Conservation (phyloP, 257 asterid species). For the Lavandula angustifolia region DNA sequence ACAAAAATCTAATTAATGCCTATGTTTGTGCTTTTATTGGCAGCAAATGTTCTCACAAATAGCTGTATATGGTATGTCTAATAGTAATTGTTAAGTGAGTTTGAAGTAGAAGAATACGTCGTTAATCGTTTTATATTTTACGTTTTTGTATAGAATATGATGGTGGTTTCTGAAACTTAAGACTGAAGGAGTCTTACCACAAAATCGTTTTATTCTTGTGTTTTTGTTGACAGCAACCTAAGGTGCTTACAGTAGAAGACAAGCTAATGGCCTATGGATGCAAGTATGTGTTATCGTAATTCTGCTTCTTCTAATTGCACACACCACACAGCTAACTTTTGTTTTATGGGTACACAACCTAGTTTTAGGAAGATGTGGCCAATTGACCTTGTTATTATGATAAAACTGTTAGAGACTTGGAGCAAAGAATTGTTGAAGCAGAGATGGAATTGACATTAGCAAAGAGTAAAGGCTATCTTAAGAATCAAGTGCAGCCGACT, state of each 20-base stretch:
- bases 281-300: slow-evolving; percentile 57
- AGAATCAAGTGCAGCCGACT: slow-evolving; percentile 56
- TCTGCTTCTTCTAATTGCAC: slow-evolving; percentile 28
- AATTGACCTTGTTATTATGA: slow-evolving; percentile 20
- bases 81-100: background rate
- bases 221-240: slow-evolving; percentile 66
- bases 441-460: slow-evolving; percentile 93
- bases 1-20: slow-evolving; percentile 21
- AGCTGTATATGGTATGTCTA: background rate
- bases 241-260: slow-evolving; percentile 83
- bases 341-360: slow-evolving; percentile 16
- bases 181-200: slow-evolving; percentile 1
- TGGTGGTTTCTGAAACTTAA: background rate
- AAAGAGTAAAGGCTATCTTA: slow-evolving; percentile 90
- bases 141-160: background rate
- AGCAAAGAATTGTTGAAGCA: slow-evolving; percentile 74
- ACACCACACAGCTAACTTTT: background rate
- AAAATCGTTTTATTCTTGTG: slow-evolving; percentile 24
- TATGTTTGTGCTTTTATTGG: slow-evolving; percentile 37
- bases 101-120: background rate
- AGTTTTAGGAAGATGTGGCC: slow-evolving; percentile 5
- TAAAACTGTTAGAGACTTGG: slow-evolving; percentile 54
- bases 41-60: background rate
- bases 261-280: slow-evolving; percentile 79
- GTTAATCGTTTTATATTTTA: background rate